phyloP scores from a whole-genome alignment of 2,329 filamentous ascomycete genomes.

The Colletotrichum coccodes region DNA sequence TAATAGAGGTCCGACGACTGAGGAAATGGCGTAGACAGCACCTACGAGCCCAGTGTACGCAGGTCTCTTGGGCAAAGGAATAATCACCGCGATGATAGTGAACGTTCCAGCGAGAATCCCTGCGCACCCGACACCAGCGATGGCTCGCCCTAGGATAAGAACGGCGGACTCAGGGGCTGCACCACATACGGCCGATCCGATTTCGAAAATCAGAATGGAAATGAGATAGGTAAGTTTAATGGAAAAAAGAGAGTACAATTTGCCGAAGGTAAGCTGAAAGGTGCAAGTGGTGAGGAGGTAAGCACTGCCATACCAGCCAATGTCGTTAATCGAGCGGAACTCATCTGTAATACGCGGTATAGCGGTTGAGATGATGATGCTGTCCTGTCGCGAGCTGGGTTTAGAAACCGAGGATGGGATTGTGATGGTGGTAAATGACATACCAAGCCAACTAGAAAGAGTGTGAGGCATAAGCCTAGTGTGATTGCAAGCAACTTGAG shows the following conservation, averaged over 20 bases:
- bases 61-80: conserved; percentile 44
- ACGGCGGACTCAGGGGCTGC: conserved; percentile 42
- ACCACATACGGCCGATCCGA: conserved; percentile 38
- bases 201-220: conserved; percentile 37
- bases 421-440: neutral
- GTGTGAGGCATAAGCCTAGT: conserved; percentile 13
- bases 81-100: conserved; percentile 50
- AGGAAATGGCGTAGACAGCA: conserved; percentile 50
- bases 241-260: conserved; percentile 41
- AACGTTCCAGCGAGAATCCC: conserved; percentile 46
- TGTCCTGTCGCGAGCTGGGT: conserved; percentile 39
- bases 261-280: conserved; percentile 39
- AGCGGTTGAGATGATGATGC: conserved; percentile 49
- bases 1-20: conserved; percentile 36
- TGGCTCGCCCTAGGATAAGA: conserved; percentile 48
- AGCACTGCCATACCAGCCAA: too few species aligned
- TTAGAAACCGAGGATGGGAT: neutral
- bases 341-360: conserved; percentile 45
- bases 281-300: conserved; percentile 38
- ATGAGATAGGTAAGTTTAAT: conserved; percentile 39
- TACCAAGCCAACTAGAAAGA: conserved; percentile 21
- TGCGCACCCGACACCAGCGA: conserved; percentile 47
- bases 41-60: conserved; percentile 50
- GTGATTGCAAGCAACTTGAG: conserved; percentile 11
- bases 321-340: conserved; percentile 51